Base-by-base conservation (phyloP, 768 basidiomycete genomes). In the Hericium rajendrae region DNA sequence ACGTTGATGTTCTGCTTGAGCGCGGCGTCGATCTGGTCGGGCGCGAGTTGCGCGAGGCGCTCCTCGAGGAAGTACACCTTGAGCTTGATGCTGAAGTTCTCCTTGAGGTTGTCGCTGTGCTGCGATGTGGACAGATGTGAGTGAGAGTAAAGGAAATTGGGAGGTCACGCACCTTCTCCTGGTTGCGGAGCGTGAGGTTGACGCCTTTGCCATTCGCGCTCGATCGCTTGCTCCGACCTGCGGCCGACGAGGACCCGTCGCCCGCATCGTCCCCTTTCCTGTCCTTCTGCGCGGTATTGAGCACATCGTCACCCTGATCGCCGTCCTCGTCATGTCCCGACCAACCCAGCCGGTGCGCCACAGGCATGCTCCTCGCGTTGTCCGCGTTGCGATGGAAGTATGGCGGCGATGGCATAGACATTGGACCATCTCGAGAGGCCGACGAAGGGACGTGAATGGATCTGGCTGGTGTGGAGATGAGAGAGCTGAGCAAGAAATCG, bases 1-100 rank as follows among this genome's bases (percentile, higher is more conserved):
- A 95, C 84, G 61, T 85, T 86, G 66, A 93, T 90, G 65, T 95
- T 95, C 71, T 95, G 91, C 64, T 94, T 91, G 57, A 92, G 80
- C 4, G 88, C 89, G 4, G 88, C 87, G 65, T 97, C 89, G 68
- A 94, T 88, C 66, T 97, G 88, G 68, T 95, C 93, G 0, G 93
- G 92, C 0, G 90, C 88, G 51, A 94, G 83, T 64, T 91, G 84
- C 2, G 88, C 87, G 15, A 99, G 80, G 48, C 91, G 86, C 66
- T 98, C 93, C 70, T 97, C 91, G 46, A 97, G 81, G 68, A 97
- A 95, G 67, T 97, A 92, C 3, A 97, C 90, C 58, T 93, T 90
- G 53, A 98, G 81, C 70, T 97, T 97, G 68, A 99, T 85, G 66
- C 86, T 88, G 70, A 98, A 97, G 76, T 95, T 95, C 70, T 98